Percentiles rank a stretch among this genome's conserved stretches.
Evolutionary conservation across 192 early-diverging fungal genomes (phyloP).

Genomic region (Gigaspora rosea): DNA sequence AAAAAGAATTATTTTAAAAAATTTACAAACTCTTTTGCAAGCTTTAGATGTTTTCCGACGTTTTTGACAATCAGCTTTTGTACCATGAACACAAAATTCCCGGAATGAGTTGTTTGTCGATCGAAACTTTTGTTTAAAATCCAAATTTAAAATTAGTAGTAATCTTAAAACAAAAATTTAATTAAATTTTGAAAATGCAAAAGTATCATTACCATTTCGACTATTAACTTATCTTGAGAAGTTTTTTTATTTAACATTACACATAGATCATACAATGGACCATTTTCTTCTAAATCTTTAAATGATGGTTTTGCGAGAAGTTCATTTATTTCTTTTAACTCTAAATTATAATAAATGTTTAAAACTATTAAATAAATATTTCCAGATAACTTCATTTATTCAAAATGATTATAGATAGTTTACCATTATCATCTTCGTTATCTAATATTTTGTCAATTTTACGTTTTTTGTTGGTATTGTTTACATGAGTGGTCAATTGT

Average conservation of each 20-base stretch:
- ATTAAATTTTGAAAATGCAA: neutral
- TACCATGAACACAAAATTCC: slow-evolving; percentile 52
- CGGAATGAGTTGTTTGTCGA: slow-evolving; percentile 46
- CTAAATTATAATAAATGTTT: slow-evolving; percentile 25
- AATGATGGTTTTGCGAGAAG: slow-evolving; percentile 35
- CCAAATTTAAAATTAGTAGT: neutral
- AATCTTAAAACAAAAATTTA: neutral
- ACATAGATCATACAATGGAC: slow-evolving; percentile 5
- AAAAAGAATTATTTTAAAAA: neutral
- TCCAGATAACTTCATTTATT: neutral
- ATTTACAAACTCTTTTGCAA: slow-evolving; percentile 33
- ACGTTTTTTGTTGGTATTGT: slow-evolving; percentile 16
- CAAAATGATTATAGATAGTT: neutral
- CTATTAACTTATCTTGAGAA: slow-evolving; percentile 36
- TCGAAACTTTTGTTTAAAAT: slow-evolving; percentile 23
- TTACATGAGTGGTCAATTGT: neutral
- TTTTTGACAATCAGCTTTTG: slow-evolving; percentile 44
- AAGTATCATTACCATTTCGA: slow-evolving; percentile 38
- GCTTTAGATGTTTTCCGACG: slow-evolving; percentile 28
- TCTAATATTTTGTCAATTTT: slow-evolving; percentile 12
- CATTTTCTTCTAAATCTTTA: slow-evolving; percentile 28
- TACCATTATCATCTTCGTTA: neutral
- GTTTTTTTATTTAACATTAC: slow-evolving; percentile 36
- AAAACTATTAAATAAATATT: slow-evolving; percentile 17
- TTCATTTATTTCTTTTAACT: slow-evolving; percentile 32